Evolutionary conservation across 345 rosid species (phyloP), one percentile per base, ranked within the genome.

Genomic region (Psidium guajava): DNA sequence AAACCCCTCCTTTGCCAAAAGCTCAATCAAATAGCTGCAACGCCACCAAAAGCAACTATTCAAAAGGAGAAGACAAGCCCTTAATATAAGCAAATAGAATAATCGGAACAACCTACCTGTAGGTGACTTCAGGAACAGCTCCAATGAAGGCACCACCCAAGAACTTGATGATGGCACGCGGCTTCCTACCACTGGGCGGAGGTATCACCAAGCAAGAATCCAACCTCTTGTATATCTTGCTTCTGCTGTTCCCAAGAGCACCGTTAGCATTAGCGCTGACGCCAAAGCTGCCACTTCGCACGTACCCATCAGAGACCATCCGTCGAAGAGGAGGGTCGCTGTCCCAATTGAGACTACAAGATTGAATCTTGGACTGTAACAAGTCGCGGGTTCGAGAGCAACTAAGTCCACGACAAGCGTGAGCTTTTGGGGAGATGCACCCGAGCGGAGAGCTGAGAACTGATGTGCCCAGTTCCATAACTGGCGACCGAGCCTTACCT

Each of bases 101-200:
- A 56, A 85, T 25, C 24, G 6, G 50, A 73, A 73, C 55, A 83
- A 56, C 28, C 69, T 2, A 94, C 99, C 98, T 84, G 91, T 97
- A 95, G 82, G 98, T 92, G 88, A 93, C 95, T 87, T 97, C 98
- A 51, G 99, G 98, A 40, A 94, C 93, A 87, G 98, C 97, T 86
- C 98, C 98, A 21, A 97, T 69, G 91, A 97, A 97, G 54, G 99
- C 98, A 27, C 98, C 97, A 5, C 98, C 99, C 51, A 95, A 85
- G 93, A 96, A 95, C 69, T 96, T 92, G 92, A 96, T 89, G 86
- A 96, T 92, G 16, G 95, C 98, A 1, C 94, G 91, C 8, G 97
- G 95, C 84, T 88, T 93, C 85, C 83, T 89, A 57, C 91, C 92
- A 40, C 58, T 87, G 12, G 90, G 86, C 13, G 97, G 98, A 75